A percentile compares a stretch with the other conserved stretches of the same genome.
phyloP scores from a whole-genome alignment of 352 stramenopile species.

The Phytophthora sp. region DNA sequence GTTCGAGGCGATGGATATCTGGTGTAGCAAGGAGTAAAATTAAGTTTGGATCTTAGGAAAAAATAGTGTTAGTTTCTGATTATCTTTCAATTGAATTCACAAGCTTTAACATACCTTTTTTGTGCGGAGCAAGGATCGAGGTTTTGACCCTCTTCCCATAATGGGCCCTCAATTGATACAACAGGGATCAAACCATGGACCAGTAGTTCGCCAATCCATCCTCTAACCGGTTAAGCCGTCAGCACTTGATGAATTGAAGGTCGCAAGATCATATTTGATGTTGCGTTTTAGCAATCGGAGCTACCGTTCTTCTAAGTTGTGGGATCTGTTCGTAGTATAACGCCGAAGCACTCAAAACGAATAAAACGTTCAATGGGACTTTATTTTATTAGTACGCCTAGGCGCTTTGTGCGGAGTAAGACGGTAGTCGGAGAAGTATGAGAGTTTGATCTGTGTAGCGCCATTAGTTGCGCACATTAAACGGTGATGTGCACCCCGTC shows the following conservation, averaged over 20 bases:
- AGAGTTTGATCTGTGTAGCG: too few relatives aligned
- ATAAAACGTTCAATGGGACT: neutral
- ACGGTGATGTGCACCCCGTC: too few relatives aligned
- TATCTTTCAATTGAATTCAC: conserved; percentile 6
- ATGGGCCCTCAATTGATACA: too few relatives aligned
- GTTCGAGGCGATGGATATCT: conserved; percentile 4
- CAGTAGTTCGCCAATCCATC: too few relatives aligned
- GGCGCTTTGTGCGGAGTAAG: conserved; percentile 4
- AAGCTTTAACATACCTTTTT: conserved; percentile 14
- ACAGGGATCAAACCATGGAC: too few relatives aligned
- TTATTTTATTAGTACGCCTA: neutral
- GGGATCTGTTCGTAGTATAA: neutral
- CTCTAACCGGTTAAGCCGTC: too few relatives aligned
- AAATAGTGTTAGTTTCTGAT: conserved; percentile 2
- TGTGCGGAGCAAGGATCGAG: conserved; percentile 10
- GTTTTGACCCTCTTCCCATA: neutral
- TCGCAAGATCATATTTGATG: too few relatives aligned
- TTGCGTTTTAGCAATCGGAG: too few relatives aligned
- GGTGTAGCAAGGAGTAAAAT: neutral
- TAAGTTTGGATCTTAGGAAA: neutral
- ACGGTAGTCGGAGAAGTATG: too few relatives aligned
- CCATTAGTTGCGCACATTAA: too few relatives aligned
- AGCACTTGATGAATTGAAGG: too few relatives aligned
- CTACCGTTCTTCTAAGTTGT: neutral
- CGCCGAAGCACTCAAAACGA: neutral